These are phyloP conservation scores for Geotrichum restrictum DNA, from an alignment of 1,139 yeast genomes.

Conservation along the genomic window DNA sequence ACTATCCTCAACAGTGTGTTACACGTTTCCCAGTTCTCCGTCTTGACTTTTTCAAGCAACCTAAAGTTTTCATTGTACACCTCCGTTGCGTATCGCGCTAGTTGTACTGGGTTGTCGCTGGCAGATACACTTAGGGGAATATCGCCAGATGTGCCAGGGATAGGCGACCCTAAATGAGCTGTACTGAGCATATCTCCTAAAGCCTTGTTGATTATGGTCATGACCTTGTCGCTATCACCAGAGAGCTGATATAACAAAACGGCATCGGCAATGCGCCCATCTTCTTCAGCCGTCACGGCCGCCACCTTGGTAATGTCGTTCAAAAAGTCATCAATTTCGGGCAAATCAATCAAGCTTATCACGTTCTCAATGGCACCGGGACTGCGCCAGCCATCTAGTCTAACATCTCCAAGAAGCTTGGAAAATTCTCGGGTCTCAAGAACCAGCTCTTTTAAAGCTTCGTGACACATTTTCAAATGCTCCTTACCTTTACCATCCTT, in stretches of 20 bases:
- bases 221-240: conserved; percentile 84
- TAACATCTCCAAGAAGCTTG: conserved; percentile 73
- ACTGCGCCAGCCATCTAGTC: conserved; percentile 66
- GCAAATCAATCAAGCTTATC: conserved; percentile 60
- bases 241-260: conserved; percentile 80
- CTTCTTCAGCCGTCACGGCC: conserved; percentile 85
- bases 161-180: conserved; percentile 66
- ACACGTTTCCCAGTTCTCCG: conserved; percentile 51
- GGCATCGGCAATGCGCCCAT: conserved; percentile 85
- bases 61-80: conserved; percentile 38
- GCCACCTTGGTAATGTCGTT: conserved; percentile 76
- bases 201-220: conserved; percentile 66
- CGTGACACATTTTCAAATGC: conserved; percentile 58
- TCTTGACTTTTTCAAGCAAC: conserved; percentile 34
- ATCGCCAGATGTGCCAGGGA: conserved; percentile 35
- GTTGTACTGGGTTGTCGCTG: conserved; percentile 40
- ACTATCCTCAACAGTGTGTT: conserved; percentile 62
- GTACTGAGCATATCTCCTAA: conserved; percentile 76
- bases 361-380: conserved; percentile 86
- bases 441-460: conserved; percentile 77
- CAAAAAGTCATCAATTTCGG: conserved; percentile 52
- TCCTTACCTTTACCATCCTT: conserved; percentile 28
- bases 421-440: conserved; percentile 83
- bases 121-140: conserved; percentile 34
- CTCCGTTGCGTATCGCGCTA: conserved; percentile 42